Percentiles rank a stretch among this genome's conserved stretches.
These are phyloP conservation scores for Tuber melanosporum DNA, from an alignment of 495 filamentous ascomycete species.

Conservation along the genomic window DNA sequence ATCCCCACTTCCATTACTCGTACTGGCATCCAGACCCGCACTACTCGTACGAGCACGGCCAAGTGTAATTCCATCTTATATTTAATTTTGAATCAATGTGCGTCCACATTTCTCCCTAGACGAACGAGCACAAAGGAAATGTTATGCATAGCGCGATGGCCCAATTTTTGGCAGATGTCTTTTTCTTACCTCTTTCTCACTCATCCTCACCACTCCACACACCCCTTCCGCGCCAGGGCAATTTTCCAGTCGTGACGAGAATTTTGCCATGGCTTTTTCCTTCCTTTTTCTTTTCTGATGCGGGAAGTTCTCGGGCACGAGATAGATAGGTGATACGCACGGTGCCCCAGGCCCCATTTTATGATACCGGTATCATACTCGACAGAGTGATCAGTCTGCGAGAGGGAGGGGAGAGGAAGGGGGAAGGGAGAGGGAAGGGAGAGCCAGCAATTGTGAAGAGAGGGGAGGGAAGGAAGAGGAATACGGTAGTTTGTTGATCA, in stretches of 20 bases:
- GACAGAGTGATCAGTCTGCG: not conserved
- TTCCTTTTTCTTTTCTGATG: not conserved
- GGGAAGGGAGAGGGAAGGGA: not conserved
- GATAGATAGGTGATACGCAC: conserved; percentile 4
- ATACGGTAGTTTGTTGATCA: not conserved
- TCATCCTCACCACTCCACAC: not conserved
- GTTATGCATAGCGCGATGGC: not conserved
- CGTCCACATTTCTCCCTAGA: no score
- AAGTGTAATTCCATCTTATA: no score
- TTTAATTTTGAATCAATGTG: no score
- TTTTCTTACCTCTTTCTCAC: not conserved
- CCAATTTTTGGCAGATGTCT: not conserved
- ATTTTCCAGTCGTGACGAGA: not conserved
- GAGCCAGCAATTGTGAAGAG: no score
- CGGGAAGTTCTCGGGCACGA: not conserved
- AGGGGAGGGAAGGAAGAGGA: not conserved
- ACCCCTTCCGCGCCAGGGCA: not conserved
- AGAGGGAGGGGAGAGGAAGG: not conserved
- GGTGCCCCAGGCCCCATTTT: not conserved
- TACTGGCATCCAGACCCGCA: no score
- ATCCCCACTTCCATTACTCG: no score
- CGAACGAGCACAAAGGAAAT: not conserved
- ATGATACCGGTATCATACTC: not conserved
- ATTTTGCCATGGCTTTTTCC: not conserved
- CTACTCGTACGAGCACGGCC: no score